Evolutionary conservation across 352 stramenopile species (phyloP), one percentile per base, ranked within the genome.

Genomic region (Phytophthora idaei): DNA sequence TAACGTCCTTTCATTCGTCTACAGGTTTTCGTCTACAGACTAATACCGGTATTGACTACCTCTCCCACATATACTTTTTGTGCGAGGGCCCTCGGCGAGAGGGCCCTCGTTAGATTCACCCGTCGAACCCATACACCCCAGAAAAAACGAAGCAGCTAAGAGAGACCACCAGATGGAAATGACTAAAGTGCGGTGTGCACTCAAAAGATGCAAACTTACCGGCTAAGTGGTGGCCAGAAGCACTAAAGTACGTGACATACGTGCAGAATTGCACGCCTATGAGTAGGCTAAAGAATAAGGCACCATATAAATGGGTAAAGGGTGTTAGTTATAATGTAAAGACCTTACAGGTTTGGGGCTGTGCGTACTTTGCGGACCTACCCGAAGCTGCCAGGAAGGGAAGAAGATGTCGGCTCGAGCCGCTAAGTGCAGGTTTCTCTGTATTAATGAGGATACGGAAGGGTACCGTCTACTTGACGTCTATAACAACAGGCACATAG

Each of bases 201-300:
- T 21, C 21, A 21, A 21, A 21, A 21, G 21, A 21, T 21, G 21
- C 21, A 21, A 21, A 21, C 21, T 21, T 27, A 12, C 39, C 39
- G 39, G 39, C 12, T 46, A 27, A 46, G n/a, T 46, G 39, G 39
- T 46, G 39, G 39, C 39, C 15, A 7, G 5, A 46, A 15, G 56
- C 56, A 31, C 15, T 63, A 3, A 49, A 42, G 14, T 50, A 49
- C 9, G 50, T 56, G 32, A 46, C 39, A 4, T 15, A 46, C n/a
- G 56, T 63, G 21, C 56, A 49, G 15, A 49, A 56, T 46, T 41
- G 14, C 8, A 55, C 56, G 4, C 45, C 45, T 41, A 63, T 46
- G 15, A 10, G 12, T 12, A 46, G 39, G 39, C 39, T 46, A 46
- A 46, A 46, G 39, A 46, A 46, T 15, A 50, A 28, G 28, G 49